These are phyloP conservation scores for Oropetium thomaeum DNA, from an alignment of 176 grass and related monocot genomes.

Conservation along the genomic window DNA sequence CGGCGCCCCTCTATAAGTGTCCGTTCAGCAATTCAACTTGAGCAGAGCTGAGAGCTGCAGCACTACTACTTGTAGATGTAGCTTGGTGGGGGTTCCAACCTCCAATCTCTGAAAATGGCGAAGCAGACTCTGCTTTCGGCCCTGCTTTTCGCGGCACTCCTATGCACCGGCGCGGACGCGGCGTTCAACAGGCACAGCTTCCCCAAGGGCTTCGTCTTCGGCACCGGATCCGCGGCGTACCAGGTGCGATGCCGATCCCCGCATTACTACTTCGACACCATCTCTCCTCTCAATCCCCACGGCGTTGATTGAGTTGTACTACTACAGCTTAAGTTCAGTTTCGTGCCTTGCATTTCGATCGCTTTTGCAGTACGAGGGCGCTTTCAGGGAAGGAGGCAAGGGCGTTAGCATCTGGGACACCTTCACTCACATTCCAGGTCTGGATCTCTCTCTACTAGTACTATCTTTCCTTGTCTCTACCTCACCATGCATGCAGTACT, in stretches of 20 bases:
- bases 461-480: not conserved
- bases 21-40: not conserved
- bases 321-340: not conserved
- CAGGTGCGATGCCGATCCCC: constrained; percentile 28
- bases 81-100: not conserved
- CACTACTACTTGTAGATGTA: not conserved
- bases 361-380: constrained; percentile 62
- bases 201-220: constrained; percentile 49
- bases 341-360: not conserved
- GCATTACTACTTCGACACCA: too few species aligned
- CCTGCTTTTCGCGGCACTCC: not conserved
- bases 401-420: constrained; percentile 59
- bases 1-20: too few species aligned
- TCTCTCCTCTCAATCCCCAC: not conserved
- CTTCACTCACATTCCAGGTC: constrained; percentile 53
- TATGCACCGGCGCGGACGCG: not conserved
- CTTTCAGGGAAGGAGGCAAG: constrained; percentile 35
- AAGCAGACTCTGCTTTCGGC: not conserved
- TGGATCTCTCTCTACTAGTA: too few species aligned
- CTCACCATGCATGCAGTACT: too few species aligned
- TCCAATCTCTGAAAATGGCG: not conserved
- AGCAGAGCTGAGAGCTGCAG: not conserved
- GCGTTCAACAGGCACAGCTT: constrained; percentile 35
- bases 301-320: not conserved
- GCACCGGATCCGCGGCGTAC: constrained; percentile 49